Evolutionary conservation across 257 asterid genomes (phyloP), one percentile per base, ranked within the genome.

Genomic region (Ehretia macrophylla): DNA sequence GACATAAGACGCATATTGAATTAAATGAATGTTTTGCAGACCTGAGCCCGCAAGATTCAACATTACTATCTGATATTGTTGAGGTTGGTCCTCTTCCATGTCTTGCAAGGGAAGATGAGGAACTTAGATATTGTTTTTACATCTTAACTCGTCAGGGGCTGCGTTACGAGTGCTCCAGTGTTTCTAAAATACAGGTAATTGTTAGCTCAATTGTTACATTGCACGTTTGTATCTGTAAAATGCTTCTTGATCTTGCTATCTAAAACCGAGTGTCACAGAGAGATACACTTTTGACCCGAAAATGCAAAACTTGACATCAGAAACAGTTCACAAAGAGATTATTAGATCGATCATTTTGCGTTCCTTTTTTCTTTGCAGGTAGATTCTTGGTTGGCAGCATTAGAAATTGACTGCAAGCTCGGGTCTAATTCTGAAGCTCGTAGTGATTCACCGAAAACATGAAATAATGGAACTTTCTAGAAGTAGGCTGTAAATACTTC

Each of bases 31-130:
- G 13, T 71, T 23, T 57, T 71, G 58, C 86, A 92, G 99, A 92
- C 80, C 71, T 92, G 74, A 83, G 97, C 56, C 99, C 99, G 4
- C 99, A 79, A 69, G 99, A 92, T 76, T 92, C 99, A 17, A 83
- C 99, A 23, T 76, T 83, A 38, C 76, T 92, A 27, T 79, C 96
- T 39, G 99, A 92, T 66, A 77, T 88, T 64, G 78, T 81, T 72
- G 87, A 86, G 75, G 89, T 88, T 37, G 95, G 95, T 19, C 70
- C 74, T 17, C 90, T 83, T 60, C 96, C 96, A 52, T 71, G 77
- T 66, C 57, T 81, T 60, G 65, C 59, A 27, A 84, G 86, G 32
- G 97, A 86, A 51, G 83, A 83, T 9, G 94, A 70, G 37, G 96
- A 72, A 70, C 72, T 75, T 42, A 81, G 86, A 56, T 72, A 83